Evolutionary conservation across 805 yeast species (phyloP).

Genomic region (Candida montana): DNA sequence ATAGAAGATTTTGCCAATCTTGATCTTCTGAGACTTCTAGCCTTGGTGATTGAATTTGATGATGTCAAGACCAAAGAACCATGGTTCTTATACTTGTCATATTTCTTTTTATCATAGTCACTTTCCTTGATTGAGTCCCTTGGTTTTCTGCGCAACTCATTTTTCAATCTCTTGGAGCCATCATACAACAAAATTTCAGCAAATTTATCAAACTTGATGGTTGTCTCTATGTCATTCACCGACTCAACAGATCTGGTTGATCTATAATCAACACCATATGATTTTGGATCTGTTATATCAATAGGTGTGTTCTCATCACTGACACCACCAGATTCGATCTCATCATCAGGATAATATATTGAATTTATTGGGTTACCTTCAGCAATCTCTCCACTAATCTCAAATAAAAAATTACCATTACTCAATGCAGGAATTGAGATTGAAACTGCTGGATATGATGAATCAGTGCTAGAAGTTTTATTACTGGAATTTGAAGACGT

Average conservation of each 20-base stretch:
- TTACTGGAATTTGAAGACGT: conserved; percentile 1
- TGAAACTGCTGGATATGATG: conserved; percentile 15
- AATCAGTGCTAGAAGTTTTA: conserved; percentile 6
- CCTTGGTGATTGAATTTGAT: conserved; percentile 1
- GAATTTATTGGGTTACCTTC: conserved; percentile 13
- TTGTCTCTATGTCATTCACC: background rate
- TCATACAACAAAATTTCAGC: conserved; percentile 26
- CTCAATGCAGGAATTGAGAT: conserved; percentile 16
- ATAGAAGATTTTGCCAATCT: background rate
- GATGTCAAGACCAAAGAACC: conserved; percentile 7
- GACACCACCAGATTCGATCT: background rate
- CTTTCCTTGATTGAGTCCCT: conserved; percentile 15
- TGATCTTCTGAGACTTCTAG: background rate
- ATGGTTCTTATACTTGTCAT: conserved; percentile 7
- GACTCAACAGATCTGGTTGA: background rate
- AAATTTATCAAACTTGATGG: conserved; percentile 25
- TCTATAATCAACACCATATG: background rate
- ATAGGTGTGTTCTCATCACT: conserved; percentile 11
- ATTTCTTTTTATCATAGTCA: background rate
- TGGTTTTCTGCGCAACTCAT: conserved; percentile 31
- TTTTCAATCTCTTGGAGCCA: conserved; percentile 23
- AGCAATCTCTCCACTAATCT: conserved; percentile 10
- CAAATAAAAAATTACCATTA: conserved; percentile 7
- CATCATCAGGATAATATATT: conserved; percentile 11
- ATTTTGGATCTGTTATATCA: conserved; percentile 10